These are phyloP conservation scores for Aspergillus thermomutatus DNA, from an alignment of 2,329 filamentous ascomycete species.

Conservation along the genomic window DNA sequence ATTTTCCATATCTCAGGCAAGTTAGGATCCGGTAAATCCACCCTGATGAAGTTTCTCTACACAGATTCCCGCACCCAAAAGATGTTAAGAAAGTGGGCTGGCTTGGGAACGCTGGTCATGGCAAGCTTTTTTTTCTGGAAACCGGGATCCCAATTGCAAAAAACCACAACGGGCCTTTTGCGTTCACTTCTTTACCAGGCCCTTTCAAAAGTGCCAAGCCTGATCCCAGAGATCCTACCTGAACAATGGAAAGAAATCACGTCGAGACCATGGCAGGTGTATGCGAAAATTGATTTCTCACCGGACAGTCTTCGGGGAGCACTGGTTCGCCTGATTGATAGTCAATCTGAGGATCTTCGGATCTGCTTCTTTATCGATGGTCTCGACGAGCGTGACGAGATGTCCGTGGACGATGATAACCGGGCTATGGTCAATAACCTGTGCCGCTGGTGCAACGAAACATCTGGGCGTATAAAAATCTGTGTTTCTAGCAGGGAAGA, in stretches of 20 bases:
- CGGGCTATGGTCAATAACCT: not conserved
- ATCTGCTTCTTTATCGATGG: slow-evolving; percentile 20
- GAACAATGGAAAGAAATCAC: slow-evolving; percentile 6
- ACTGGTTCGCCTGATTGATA: slow-evolving; percentile 3
- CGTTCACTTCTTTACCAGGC: slow-evolving; percentile 36
- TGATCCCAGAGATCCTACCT: slow-evolving; percentile 23
- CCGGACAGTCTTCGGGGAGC: not conserved
- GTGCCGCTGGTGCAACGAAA: not conserved
- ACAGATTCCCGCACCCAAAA: slow-evolving; percentile 24
- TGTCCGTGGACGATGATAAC: not conserved
- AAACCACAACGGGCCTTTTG: slow-evolving; percentile 41
- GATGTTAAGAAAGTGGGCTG: slow-evolving; percentile 36
- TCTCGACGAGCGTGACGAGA: slow-evolving; percentile 18
- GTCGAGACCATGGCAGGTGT: too few species aligned
- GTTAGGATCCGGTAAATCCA: slow-evolving; percentile 48
- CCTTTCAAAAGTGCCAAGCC: slow-evolving; percentile 24
- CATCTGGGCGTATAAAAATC: too few species aligned
- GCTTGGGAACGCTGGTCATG: slow-evolving; percentile 22
- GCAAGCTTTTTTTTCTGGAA: slow-evolving; percentile 44
- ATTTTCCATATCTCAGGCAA: slow-evolving; percentile 45
- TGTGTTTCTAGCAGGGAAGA: too few species aligned
- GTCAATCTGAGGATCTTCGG: not conserved
- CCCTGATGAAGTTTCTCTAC: slow-evolving; percentile 45
- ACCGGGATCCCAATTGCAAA: slow-evolving; percentile 38
- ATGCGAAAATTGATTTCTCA: too few species aligned